phyloP scores from a whole-genome alignment of 495 filamentous ascomycete genomes.

The Penicillium chermesinum region DNA sequence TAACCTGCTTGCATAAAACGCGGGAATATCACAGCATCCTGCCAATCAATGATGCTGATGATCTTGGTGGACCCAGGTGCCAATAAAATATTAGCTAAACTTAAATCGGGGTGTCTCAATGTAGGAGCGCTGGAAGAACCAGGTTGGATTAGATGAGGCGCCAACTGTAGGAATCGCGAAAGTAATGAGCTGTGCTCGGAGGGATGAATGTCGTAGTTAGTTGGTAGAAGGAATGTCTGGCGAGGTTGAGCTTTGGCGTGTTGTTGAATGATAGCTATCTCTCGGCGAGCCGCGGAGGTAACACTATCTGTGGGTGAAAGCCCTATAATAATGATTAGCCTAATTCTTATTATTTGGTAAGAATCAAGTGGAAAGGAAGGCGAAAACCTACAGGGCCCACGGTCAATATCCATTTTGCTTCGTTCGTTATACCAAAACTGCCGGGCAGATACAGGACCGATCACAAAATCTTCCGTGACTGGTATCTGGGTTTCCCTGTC shows the following conservation, averaged over 20 bases:
- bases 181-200: conserved; percentile 27
- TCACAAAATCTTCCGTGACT: conserved; percentile 25
- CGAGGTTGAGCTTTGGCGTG: conserved; percentile 30
- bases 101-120: conserved; percentile 32
- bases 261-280: conserved; percentile 23
- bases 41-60: conserved; percentile 34
- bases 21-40: conserved; percentile 27
- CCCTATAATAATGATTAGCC: conserved; percentile 23
- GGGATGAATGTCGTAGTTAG: conserved; percentile 24
- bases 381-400: conserved; percentile 38
- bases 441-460: conserved; percentile 32
- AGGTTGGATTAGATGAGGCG: conserved; percentile 22
- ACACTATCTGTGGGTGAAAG: conserved; percentile 26
- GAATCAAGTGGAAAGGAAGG: too few relatives aligned
- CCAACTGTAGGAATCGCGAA: conserved; percentile 25
- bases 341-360: conserved; percentile 6
- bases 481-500: conserved; percentile 20
- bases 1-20: conserved; percentile 34
- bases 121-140: conserved; percentile 20
- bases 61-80: conserved; percentile 28
- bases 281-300: conserved; percentile 31
- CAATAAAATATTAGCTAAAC: conserved; percentile 28
- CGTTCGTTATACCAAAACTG: conserved; percentile 38
- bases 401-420: conserved; percentile 25
- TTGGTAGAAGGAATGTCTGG: conserved; percentile 31